Base-by-base conservation (phyloP, 2,329 filamentous ascomycete species). In the Aspergillus sp. region DNA sequence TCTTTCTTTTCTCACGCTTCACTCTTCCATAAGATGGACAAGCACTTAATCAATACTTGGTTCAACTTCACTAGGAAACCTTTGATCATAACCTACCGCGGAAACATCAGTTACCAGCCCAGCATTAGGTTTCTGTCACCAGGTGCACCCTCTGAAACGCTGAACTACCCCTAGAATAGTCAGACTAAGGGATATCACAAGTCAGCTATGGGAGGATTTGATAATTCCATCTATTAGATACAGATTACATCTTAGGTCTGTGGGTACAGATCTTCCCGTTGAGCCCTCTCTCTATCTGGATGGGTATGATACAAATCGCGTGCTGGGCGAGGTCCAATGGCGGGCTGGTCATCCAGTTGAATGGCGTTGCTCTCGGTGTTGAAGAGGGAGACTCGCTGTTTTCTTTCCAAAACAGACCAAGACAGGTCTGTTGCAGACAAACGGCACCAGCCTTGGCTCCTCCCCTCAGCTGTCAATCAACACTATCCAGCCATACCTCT, bases 161-260 rank as follows among this genome's bases (percentile, higher is more conserved):
- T 19, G 19, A 19, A 19, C 19, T 19, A 19, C 19, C 19, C 19
- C 19, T 4, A 4, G 19, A 19, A 19, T 19, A 19, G 19, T 4
- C 19, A 19, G 19, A 19, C 19, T 4, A 19, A 19, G 19, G 42
- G 34, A 11, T 52, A 51, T 37, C 33, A 48, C 37, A 4, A 51
- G 19, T 19, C 19, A 4, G 19, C 19, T 19, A 4, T 11, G 9
- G 33, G 8, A 34, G 7, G 33, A 34, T 7, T 34, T 7, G 19
- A 13, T 8, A 4, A 67, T 57, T 12, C 58, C 62, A 2, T 71
- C 69, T 1, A 70, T 67, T 45, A 70, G 67, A 1, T 72, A 65
- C 45, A 60, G 63, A 11, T 58, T 73, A 64, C 70, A 73, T 43
- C 68, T 73, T 13, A 69, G 69, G 6, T 67, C 68, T 1, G 66